Evolutionary conservation across 2,329 filamentous ascomycete genomes (phyloP), one percentile per base, ranked within the genome.

Genomic region (Ilyonectria sp.): DNA sequence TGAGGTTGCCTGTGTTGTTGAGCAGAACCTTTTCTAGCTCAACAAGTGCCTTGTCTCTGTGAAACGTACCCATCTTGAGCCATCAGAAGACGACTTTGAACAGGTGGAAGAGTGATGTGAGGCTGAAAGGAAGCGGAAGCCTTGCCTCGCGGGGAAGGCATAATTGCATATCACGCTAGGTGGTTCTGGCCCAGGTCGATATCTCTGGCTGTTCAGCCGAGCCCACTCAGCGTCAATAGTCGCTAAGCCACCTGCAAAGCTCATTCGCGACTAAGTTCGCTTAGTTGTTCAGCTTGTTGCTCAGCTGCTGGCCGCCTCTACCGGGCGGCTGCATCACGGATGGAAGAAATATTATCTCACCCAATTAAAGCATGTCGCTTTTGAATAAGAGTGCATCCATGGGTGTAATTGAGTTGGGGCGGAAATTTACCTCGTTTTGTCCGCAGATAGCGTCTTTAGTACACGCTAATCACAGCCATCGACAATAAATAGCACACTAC

Each of bases 201-300:
- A 15, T 50, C 47, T 50, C 47, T 50, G 15, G 15, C 31, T 15
- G 15, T 29, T 49, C 10, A 29, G 46, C 21, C 46, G 23, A 49
- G 21, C 23, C 6, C 19, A 35, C 19, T 31, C 2, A 2, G 31
- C 31, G 11, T 33, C 7, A 26, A 26, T 37, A 52, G 54, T 31
- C 59, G 21, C 21, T 50, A 50, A 62, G 60, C 60, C 52, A 62
- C 52, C 43, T 50, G 60, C 60, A 50, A 8, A 6, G 8, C 8
- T 33, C 15, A 17, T 53, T 44, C 11, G 17, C 19, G 8, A 9
- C 0, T 10, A 26, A 26, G 23, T 21, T 52, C 35, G 31, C 47
- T 10, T 19, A 26, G 15, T 26, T 23, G 6, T 11, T 29, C 10
- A 13, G 21, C 19, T 49, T 15, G 23, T 1, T 15, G 23, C 29